Percentiles rank a stretch among this genome's conserved stretches.
phyloP scores from a whole-genome alignment of 371 early-diverging fungal genomes.

The Homolaphlyctis polyrhiza region DNA sequence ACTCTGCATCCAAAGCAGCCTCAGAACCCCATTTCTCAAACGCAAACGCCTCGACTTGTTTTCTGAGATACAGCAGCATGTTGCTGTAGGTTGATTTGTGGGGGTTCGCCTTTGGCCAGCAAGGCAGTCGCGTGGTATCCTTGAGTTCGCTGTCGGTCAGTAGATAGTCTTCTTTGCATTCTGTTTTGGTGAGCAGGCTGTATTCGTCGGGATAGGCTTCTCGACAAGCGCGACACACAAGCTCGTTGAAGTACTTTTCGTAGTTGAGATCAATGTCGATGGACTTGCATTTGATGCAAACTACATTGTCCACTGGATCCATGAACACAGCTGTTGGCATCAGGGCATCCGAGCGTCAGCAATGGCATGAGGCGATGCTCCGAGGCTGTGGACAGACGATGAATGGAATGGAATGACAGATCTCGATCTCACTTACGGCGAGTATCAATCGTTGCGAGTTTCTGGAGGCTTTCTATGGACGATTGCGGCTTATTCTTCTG shows the following conservation, averaged over 20 bases:
- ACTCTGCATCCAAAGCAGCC: conserved; percentile 84
- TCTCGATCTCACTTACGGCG: conserved; percentile 38
- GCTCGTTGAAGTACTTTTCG: conserved; percentile 59
- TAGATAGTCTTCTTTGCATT: conserved; percentile 83
- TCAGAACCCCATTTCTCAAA: conserved; percentile 88
- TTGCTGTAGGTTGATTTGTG: conserved; percentile 91
- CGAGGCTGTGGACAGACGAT: too few species aligned
- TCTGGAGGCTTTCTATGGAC: conserved; percentile 22
- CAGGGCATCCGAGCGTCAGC: too few species aligned
- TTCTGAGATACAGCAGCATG: conserved; percentile 89
- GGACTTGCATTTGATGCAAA: conserved; percentile 75
- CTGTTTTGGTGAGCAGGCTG: conserved; percentile 90
- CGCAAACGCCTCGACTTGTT: conserved; percentile 88
- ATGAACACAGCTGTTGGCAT: not conserved
- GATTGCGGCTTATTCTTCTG: conserved; percentile 5
- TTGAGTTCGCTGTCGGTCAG: conserved; percentile 86
- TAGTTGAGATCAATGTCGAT: conserved; percentile 71
- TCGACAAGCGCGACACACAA: conserved; percentile 72
- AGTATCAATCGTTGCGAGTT: conserved; percentile 19
- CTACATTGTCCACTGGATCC: conserved; percentile 24
- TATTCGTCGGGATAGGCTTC: conserved; percentile 76
- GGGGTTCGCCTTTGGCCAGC: conserved; percentile 90
- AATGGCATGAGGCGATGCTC: too few species aligned
- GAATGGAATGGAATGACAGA: too few species aligned
- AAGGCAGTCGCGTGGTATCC: conserved; percentile 70